phyloP scores from a whole-genome alignment of 2,329 filamentous ascomycete species.

The Xylaria multiplex region DNA sequence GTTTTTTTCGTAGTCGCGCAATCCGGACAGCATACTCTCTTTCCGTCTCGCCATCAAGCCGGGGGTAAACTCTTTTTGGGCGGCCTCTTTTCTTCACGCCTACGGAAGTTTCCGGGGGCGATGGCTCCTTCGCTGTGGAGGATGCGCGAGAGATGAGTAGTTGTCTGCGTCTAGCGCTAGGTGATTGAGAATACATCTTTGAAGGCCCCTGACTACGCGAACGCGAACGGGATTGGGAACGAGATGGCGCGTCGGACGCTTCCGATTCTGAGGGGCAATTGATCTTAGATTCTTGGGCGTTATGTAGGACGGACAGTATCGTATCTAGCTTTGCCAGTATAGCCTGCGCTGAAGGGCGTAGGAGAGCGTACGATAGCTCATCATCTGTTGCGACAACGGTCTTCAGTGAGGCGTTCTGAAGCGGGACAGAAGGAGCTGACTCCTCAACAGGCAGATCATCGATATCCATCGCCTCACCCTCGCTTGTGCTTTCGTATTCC shows the following conservation, averaged over 20 bases:
- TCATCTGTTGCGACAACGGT: constrained; percentile 76
- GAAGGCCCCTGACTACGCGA: constrained; percentile 13
- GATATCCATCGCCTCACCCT: constrained; percentile 40
- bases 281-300: constrained; percentile 66
- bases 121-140: constrained; percentile 20
- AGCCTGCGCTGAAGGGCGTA: constrained; percentile 76
- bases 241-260: constrained; percentile 36
- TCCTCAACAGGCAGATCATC: constrained; percentile 33
- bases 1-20: constrained; percentile 55
- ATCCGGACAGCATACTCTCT: constrained; percentile 59
- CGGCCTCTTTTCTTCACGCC: constrained; percentile 49
- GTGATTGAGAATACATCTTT: background rate
- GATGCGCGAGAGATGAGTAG: background rate
- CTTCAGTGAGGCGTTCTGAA: constrained; percentile 44
- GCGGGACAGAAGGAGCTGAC: background rate
- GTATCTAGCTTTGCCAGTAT: constrained; percentile 75
- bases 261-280: constrained; percentile 46
- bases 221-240: constrained; percentile 35
- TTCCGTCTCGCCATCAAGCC: constrained; percentile 57
- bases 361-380: constrained; percentile 68
- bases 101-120: constrained; percentile 6
- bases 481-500: constrained; percentile 37
- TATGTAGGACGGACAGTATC: constrained; percentile 76
- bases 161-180: background rate
- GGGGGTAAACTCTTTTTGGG: constrained; percentile 54